These are phyloP conservation scores for Termitomyces sp. DNA, from an alignment of 768 basidiomycete species.

Conservation along the genomic window DNA sequence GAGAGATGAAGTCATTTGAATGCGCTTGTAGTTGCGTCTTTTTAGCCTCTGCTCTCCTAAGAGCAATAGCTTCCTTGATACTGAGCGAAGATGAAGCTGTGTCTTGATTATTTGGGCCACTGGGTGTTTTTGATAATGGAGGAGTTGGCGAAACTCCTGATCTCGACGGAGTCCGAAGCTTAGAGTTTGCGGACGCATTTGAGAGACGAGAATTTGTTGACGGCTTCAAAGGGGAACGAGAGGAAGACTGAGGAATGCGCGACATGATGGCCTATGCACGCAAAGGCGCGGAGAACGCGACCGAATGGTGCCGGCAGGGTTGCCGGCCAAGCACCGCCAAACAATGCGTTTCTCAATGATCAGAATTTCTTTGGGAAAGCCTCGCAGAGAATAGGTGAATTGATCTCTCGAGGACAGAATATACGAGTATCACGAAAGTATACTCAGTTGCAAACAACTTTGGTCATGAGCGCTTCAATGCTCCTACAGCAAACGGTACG, in stretches of 20 bases:
- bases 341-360: background rate
- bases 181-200: conserved; percentile 10
- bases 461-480: too few species aligned
- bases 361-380: too few species aligned
- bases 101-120: conserved; percentile 3
- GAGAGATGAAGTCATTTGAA: conserved; percentile 30
- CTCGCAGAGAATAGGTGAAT: too few species aligned
- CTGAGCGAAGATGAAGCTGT: conserved; percentile 29
- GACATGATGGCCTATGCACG: conserved; percentile 21
- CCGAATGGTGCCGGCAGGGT: background rate
- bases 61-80: conserved; percentile 74
- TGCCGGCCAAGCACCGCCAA: background rate
- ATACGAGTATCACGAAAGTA: too few species aligned
- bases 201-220: conserved; percentile 21
- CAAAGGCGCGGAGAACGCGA: background rate
- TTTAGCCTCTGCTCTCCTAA: conserved; percentile 74
- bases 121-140: conserved; percentile 10
- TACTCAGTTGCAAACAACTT: too few species aligned
- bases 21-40: conserved; percentile 36
- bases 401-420: too few species aligned
- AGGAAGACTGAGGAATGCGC: conserved; percentile 26
- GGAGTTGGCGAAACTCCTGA: conserved; percentile 14
- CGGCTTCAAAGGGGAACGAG: conserved; percentile 22
- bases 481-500: too few species aligned
- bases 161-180: conserved; percentile 18